phyloP scores from a whole-genome alignment of 208 protist species.

The Kentomonas sorsogonicus region DNA sequence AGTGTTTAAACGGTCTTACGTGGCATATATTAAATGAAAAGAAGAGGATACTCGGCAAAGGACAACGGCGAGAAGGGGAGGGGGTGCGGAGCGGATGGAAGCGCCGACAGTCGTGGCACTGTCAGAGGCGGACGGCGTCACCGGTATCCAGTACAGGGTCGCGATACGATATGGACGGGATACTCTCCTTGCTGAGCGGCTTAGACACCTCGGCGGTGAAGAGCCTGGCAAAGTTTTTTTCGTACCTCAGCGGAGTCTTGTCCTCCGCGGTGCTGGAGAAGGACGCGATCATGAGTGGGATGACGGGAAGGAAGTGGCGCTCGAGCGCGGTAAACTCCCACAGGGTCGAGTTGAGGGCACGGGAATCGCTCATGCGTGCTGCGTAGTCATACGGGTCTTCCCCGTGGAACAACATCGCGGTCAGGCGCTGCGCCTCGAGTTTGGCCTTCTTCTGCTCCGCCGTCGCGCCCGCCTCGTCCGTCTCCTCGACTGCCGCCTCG shows the following conservation, averaged over 20 bases:
- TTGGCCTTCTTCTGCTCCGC: constrained; percentile 2
- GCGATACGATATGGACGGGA: constrained; percentile 72
- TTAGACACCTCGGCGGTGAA: constrained; percentile 81
- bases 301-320: constrained; percentile 75
- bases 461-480: constrained; percentile 4
- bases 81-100: no score
- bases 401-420: constrained; percentile 67
- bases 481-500: constrained; percentile 50
- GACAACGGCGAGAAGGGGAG: no score
- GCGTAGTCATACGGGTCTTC: constrained; percentile 68
- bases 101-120: no score
- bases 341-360: constrained; percentile 74
- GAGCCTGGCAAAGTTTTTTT: constrained; percentile 82
- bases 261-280: constrained; percentile 79
- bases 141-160: no score
- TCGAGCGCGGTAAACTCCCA: constrained; percentile 88
- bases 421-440: constrained; percentile 9
- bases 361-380: constrained; percentile 27
- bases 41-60: no score
- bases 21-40: no score
- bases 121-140: no score
- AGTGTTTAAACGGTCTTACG: no score
- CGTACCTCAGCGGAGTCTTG: constrained; percentile 73
- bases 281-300: constrained; percentile 82
- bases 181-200: constrained; percentile 35